phyloP scores from a whole-genome alignment of 139 green algal species.

The Haematococcus lacustris region DNA sequence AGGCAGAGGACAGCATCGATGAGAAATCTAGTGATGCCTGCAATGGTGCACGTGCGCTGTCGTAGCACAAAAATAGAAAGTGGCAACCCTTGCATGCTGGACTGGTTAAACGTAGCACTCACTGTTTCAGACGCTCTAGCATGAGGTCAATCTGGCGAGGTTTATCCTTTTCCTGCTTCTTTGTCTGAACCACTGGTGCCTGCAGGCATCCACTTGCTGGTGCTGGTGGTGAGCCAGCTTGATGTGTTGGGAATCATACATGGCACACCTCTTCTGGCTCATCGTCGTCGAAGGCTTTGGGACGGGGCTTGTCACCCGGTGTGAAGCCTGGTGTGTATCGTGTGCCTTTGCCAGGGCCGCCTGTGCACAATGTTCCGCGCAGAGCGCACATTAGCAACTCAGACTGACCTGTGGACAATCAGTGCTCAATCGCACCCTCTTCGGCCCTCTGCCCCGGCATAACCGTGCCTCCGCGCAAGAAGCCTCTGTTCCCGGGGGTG shows the following conservation, averaged over 20 bases:
- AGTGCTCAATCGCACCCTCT: constrained; percentile 17
- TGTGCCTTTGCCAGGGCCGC: not conserved
- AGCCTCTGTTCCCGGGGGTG: constrained; percentile 22
- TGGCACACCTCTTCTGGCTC: constrained; percentile 8
- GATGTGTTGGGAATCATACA: not conserved
- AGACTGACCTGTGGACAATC: not conserved
- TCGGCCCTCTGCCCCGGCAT: constrained; percentile 43
- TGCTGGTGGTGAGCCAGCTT: not conserved
- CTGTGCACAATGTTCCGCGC: not conserved
- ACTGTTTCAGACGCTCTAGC: constrained; percentile 84
- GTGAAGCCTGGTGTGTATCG: constrained; percentile 72
- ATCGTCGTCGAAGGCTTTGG: constrained; percentile 28
- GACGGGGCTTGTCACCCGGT: constrained; percentile 32
- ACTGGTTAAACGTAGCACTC: no score
- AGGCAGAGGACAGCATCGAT: not conserved
- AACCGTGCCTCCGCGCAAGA: constrained; percentile 59
- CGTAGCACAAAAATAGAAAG: no score
- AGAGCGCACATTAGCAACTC: not conserved
- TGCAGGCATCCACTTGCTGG: not conserved
- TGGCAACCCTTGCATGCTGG: no score
- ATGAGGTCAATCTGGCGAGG: constrained; percentile 80
- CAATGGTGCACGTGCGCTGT: no score
- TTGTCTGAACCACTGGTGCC: not conserved
- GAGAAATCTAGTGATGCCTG: no score
- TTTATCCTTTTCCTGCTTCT: constrained; percentile 59